phyloP scores from a whole-genome alignment of 139 green algal species.

The Coelastrella sp. region DNA sequence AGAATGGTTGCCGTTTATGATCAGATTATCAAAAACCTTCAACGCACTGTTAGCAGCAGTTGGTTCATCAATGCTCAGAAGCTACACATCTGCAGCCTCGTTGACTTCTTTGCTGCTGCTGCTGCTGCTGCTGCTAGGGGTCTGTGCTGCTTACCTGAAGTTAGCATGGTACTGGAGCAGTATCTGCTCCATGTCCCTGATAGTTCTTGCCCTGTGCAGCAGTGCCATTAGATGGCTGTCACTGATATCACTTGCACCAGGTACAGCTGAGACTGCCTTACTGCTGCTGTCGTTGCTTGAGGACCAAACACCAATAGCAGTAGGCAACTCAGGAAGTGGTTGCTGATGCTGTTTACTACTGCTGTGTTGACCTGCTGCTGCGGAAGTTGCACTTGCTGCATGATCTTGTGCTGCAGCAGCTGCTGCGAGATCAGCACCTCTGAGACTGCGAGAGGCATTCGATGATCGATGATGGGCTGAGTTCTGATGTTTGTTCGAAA shows the following conservation, averaged over 20 bases:
- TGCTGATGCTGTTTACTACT: slow-evolving; percentile 38
- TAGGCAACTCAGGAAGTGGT: not conserved
- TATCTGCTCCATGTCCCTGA: slow-evolving; percentile 18
- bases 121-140: not conserved
- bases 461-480: not conserved
- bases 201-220: not conserved
- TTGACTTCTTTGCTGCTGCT: not conserved
- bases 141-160: not conserved
- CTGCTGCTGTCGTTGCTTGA: not conserved
- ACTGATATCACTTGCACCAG: not conserved
- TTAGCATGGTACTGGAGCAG: slow-evolving; percentile 1
- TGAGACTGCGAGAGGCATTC: not conserved
- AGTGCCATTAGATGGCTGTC: slow-evolving; percentile 23
- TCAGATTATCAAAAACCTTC: too few relatives aligned
- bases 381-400: not conserved
- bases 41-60: too few relatives aligned
- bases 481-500: not conserved
- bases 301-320: not conserved
- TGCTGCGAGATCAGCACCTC: too few relatives aligned
- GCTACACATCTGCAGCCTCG: too few relatives aligned
- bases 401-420: not conserved
- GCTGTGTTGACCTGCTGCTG: not conserved
- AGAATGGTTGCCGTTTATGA: too few relatives aligned
- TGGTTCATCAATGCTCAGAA: too few relatives aligned
- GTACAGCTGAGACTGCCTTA: not conserved